Evolutionary conservation across 148 eudicot genomes (phyloP).

Genomic region (Pharnaceum exiguum): DNA sequence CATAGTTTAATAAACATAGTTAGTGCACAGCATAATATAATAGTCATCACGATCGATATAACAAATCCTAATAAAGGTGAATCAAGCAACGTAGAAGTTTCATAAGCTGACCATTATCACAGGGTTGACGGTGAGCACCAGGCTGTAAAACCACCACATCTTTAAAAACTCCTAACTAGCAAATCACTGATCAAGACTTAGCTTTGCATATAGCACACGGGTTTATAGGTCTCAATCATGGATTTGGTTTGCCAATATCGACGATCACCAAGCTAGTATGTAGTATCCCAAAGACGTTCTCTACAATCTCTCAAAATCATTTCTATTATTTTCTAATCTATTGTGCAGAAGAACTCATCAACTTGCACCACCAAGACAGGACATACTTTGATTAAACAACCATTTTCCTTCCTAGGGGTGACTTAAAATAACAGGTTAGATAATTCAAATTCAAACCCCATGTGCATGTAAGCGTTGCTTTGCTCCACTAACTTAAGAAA

Average conservation of each 20-base stretch:
- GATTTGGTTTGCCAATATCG: not conserved
- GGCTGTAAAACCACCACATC: conserved; percentile 4
- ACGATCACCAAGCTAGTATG: no score
- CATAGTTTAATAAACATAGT: not conserved
- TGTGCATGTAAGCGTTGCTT: conserved; percentile 7
- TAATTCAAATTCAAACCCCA: conserved; percentile 5
- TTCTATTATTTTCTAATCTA: no score
- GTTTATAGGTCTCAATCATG: conserved; percentile 3
- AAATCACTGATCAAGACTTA: not conserved
- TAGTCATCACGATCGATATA: conserved; percentile 10
- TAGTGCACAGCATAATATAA: not conserved
- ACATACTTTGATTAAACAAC: not conserved
- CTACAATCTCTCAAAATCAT: not conserved
- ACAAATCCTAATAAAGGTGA: not conserved
- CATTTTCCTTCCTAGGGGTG: not conserved
- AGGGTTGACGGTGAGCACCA: conserved; percentile 6
- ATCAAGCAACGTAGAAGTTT: conserved; percentile 8
- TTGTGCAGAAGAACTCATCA: not conserved
- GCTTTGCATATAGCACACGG: conserved; percentile 2
- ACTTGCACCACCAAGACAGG: not conserved
- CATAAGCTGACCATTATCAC: conserved; percentile 13
- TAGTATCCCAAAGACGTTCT: not conserved
- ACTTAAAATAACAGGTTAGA: conserved; percentile 1
- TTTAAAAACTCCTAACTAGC: not conserved
- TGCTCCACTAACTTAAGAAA: conserved; percentile 3